Percentiles rank a stretch among this genome's conserved stretches.
phyloP scores from a whole-genome alignment of 2,329 filamentous ascomycete species.

The Alternaria alternata region DNA sequence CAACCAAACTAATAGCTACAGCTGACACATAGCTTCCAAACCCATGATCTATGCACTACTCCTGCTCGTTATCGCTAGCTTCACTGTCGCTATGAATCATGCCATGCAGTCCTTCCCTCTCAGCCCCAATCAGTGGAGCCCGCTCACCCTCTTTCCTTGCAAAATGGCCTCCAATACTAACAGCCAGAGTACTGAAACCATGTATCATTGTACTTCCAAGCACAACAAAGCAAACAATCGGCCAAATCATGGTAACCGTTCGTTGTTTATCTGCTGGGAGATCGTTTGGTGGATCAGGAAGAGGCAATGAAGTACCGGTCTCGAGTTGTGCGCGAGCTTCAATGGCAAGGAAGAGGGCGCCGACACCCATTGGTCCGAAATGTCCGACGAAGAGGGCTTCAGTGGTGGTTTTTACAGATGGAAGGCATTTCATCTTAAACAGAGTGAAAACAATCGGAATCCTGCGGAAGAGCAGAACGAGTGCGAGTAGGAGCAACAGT shows the following conservation, averaged over 20 bases:
- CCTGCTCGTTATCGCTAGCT: constrained; percentile 7
- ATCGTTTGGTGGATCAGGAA: constrained; percentile 54
- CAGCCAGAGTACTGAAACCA: constrained; percentile 60
- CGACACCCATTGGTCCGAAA: constrained; percentile 66
- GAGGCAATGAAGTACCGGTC: constrained; percentile 56
- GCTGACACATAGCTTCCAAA: background rate
- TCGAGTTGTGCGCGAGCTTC: constrained; percentile 63
- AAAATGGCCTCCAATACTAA: constrained; percentile 61
- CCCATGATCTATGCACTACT: background rate
- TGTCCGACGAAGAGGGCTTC: constrained; percentile 65
- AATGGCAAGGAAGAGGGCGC: constrained; percentile 64
- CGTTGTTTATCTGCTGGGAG: constrained; percentile 44
- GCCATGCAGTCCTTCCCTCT: constrained; percentile 59
- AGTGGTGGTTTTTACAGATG: constrained; percentile 58
- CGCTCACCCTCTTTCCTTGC: constrained; percentile 56
- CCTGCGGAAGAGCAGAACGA: constrained; percentile 62
- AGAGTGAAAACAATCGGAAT: constrained; percentile 61
- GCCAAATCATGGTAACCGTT: constrained; percentile 61
- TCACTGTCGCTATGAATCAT: constrained; percentile 58
- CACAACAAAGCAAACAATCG: constrained; percentile 63
- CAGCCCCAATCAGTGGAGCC: constrained; percentile 59
- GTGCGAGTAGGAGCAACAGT: constrained; percentile 56
- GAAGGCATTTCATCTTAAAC: constrained; percentile 55
- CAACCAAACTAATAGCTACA: background rate
- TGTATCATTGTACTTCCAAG: constrained; percentile 63